Conservation (phyloP, 75 land plant genomes). For the Selaginella tamariscina region DNA sequence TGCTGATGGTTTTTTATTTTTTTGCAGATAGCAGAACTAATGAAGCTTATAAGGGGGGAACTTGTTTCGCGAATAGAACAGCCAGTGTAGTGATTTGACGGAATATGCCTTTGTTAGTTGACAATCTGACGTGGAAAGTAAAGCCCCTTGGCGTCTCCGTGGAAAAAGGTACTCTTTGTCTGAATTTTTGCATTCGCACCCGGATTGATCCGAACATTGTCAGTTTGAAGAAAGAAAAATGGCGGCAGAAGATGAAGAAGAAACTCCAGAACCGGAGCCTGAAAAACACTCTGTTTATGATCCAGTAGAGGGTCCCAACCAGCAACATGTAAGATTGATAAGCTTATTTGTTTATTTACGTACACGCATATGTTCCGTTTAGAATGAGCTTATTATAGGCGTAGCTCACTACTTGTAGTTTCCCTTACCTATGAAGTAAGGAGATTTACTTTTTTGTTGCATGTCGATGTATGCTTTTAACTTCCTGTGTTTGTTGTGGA, state of each 20-base stretch:
- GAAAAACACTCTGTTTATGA: background rate
- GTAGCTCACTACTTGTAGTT: too few species aligned
- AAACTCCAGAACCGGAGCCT: background rate
- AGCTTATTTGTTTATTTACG: background rate
- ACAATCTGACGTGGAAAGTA: background rate
- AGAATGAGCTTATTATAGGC: too few species aligned
- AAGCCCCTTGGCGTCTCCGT: background rate
- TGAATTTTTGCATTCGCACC: too few species aligned
- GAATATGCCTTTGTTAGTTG: background rate
- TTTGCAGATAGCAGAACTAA: background rate
- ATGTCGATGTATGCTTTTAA: too few species aligned
- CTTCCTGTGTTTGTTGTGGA: background rate
- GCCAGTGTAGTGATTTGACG: background rate
- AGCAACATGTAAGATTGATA: background rate
- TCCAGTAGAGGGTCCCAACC: background rate
- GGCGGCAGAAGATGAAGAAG: background rate
- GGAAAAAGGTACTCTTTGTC: background rate
- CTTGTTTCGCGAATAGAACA: background rate
- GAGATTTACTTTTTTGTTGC: too few species aligned
- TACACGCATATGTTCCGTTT: too few species aligned
- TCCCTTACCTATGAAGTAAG: too few species aligned
- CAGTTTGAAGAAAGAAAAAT: too few species aligned
- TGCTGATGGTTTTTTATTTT: background rate
- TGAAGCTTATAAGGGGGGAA: background rate
- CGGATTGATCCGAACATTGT: too few species aligned